These are phyloP conservation scores for Boletus insuetus DNA, from an alignment of 768 basidiomycete species.

Conservation along the genomic window DNA sequence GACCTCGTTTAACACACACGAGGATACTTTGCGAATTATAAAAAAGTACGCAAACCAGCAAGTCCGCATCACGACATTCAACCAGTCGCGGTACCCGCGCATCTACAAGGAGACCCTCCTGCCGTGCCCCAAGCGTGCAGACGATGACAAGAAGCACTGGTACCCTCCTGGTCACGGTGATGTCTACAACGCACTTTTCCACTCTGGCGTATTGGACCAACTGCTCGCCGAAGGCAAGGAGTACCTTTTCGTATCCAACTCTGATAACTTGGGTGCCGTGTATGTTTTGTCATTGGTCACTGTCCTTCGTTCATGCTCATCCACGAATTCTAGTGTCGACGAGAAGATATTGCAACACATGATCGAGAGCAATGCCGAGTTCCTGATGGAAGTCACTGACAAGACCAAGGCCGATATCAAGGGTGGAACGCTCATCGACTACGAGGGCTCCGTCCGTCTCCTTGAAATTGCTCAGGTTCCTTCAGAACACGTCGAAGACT, in stretches of 20 bases:
- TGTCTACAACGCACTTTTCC: slow-evolving; percentile 65
- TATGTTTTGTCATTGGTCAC: slow-evolving; percentile 23
- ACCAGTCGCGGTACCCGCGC: slow-evolving; percentile 73
- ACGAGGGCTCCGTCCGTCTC: slow-evolving; percentile 64
- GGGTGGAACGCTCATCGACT: slow-evolving; percentile 68
- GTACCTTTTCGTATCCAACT: slow-evolving; percentile 78
- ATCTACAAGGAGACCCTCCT: slow-evolving; percentile 68
- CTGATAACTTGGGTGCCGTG: slow-evolving; percentile 72
- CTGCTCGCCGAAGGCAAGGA: slow-evolving; percentile 70
- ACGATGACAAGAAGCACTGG: slow-evolving; percentile 67
- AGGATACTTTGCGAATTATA: slow-evolving; percentile 74
- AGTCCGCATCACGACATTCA: slow-evolving; percentile 67
- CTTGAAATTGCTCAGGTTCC: slow-evolving; percentile 78
- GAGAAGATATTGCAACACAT: slow-evolving; percentile 65
- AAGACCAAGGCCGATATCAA: slow-evolving; percentile 83
- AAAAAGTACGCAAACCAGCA: slow-evolving; percentile 81
- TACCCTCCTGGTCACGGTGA: slow-evolving; percentile 80
- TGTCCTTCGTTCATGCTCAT: slow-evolving; percentile 1
- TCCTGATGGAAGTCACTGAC: slow-evolving; percentile 77
- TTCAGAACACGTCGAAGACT: slow-evolving; percentile 69
- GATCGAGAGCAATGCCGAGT: slow-evolving; percentile 61
- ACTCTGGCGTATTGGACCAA: slow-evolving; percentile 73
- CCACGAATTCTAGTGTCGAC: slow-evolving; percentile 48
- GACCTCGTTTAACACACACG: slow-evolving; percentile 82
- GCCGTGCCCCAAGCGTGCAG: slow-evolving; percentile 55